Base-by-base conservation (phyloP, 2,329 filamentous ascomycete genomes). In the Knufia petricola region DNA sequence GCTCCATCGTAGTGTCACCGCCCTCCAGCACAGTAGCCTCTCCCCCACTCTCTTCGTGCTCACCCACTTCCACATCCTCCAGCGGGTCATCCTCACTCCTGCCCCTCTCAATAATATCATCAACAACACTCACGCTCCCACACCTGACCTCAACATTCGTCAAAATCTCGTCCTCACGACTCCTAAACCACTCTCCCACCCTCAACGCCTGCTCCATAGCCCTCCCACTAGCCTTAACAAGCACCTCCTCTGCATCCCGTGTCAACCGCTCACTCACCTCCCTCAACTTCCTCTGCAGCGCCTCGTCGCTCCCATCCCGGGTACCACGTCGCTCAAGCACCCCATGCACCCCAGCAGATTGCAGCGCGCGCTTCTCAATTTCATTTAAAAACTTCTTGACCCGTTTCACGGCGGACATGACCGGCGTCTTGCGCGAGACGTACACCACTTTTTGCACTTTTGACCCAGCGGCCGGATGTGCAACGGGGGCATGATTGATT, bases 401-500 rank as follows among this genome's bases (percentile, higher is more conserved):
- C 49, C 77, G 76, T 59, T 80, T 81, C n/a, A 78, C 66, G 2
- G 73, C 70, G 37, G 75, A 72, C 62, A 81, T 73, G 64, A 79
- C 77, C 3, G 76, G 75, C 0, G 77, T 74, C 3, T 66, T 66
- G 31, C 65, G 64, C 9, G 72, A 75, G 30, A 81, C 63, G 62
- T 81, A 81, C 62, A 81, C 67, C 20, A 69, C 63, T 63, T 81
- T 81, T 9, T 70, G 73, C 3, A 66, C 60, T 1, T 59, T 56
- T 39, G 72, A 55, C 46, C 69, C 69, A 15, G 74, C 64, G 61
- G 76, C 77, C 3, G 76, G 74, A 0, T 74, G 74, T 3, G 76
- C 66, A 24, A 77, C 63, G 2, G 77, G 63, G 2, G 77, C 67
- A 60, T 73, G 78, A n/a, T 73, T 70, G 55, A 82, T 73, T 0